Evolutionary conservation across 257 asterid genomes (phyloP).

Genomic region (Lycium ferocissimum): DNA sequence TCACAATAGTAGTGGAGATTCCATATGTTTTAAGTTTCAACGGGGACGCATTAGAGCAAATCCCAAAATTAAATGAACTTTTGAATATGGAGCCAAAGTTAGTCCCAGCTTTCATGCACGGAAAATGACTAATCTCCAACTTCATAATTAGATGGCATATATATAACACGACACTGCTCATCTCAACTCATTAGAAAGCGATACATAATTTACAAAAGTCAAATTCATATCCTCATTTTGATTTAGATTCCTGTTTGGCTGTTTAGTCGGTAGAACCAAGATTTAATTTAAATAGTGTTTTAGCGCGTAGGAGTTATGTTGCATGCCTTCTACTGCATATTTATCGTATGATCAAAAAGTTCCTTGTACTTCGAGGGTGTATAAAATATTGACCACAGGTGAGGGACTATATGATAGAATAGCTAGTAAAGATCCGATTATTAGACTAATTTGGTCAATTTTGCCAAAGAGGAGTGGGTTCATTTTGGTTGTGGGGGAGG

Average conservation of each 20-base stretch:
- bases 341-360: neutral
- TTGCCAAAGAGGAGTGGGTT: neutral
- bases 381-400: neutral
- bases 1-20: neutral
- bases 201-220: neutral
- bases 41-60: neutral
- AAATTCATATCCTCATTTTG: neutral
- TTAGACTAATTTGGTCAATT: neutral
- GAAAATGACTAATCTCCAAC: slow-evolving; percentile 6
- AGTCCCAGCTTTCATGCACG: neutral
- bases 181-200: neutral
- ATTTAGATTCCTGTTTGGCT: neutral
- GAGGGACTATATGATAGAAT: neutral
- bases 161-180: too few species aligned
- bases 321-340: neutral
- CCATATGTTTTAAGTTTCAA: neutral
- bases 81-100: neutral
- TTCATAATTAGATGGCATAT: neutral
- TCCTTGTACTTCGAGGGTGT: neutral
- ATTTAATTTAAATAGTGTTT: neutral
- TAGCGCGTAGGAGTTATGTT: neutral
- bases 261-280: neutral
- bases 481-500: too few species aligned
- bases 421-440: neutral
- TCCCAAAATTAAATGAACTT: neutral